phyloP scores from a whole-genome alignment of 306 rosid genomes.

The Arachis stenosperma region DNA sequence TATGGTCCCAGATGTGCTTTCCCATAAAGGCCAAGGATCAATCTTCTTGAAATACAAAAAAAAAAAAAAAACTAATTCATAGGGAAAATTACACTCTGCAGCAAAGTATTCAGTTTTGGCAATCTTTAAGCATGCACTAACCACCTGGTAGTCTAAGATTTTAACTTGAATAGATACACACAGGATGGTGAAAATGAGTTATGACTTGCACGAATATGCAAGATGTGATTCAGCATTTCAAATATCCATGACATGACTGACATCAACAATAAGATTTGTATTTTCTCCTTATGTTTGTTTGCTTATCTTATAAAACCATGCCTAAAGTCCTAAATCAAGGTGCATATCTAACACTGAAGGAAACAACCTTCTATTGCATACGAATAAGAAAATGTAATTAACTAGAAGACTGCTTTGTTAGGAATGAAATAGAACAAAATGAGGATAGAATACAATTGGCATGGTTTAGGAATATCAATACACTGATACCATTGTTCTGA shows the following conservation, averaged over 20 bases:
- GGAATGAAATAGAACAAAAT: neutral
- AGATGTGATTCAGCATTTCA: slow-evolving; percentile 14
- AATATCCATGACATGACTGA: slow-evolving; percentile 6
- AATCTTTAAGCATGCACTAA: neutral
- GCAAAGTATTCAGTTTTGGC: neutral
- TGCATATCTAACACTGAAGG: neutral
- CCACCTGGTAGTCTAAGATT: neutral
- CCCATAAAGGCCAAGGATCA: slow-evolving; percentile 1
- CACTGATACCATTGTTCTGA: neutral
- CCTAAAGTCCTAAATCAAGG: neutral
- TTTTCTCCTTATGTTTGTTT: neutral
- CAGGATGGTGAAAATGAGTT: neutral
- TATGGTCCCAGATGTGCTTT: neutral
- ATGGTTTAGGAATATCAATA: neutral
- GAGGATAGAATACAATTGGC: neutral
- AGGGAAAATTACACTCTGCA: neutral
- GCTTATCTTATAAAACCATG: neutral
- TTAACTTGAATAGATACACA: slow-evolving; percentile 7
- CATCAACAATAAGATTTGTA: neutral
- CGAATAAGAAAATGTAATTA: neutral
- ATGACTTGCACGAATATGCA: slow-evolving; percentile 1
- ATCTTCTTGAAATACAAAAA: neutral
- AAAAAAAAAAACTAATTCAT: neutral
- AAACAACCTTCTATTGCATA: neutral
- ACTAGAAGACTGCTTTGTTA: neutral